Percentiles rank a stretch among this genome's conserved stretches.
Conservation (phyloP, 495 filamentous ascomycete genomes). For the Tuber umbilicatum region DNA sequence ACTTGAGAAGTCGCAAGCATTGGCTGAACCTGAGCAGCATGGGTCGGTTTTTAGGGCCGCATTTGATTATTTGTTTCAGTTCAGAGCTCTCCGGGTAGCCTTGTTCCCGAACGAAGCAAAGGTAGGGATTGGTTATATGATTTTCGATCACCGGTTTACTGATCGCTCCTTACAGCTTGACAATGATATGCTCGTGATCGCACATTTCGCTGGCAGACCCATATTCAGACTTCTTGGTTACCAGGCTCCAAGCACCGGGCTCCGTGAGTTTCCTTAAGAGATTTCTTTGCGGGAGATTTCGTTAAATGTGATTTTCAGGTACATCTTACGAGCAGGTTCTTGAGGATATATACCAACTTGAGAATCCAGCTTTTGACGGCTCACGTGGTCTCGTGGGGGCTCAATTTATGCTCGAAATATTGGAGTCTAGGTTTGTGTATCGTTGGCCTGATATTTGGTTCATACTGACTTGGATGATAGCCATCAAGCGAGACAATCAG, state of each 20-base stretch:
- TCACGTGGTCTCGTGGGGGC: slow-evolving; percentile 16
- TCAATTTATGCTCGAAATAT: slow-evolving; percentile 24
- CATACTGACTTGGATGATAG: slow-evolving; percentile 14
- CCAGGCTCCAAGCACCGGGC: slow-evolving; percentile 5
- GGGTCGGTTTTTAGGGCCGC: slow-evolving; percentile 18
- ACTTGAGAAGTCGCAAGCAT: slow-evolving; percentile 45
- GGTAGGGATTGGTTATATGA: neutral
- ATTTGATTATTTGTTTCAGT: slow-evolving; percentile 36
- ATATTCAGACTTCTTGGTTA: slow-evolving; percentile 36
- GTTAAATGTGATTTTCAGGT: slow-evolving; percentile 11
- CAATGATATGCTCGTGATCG: slow-evolving; percentile 27
- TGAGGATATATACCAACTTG: slow-evolving; percentile 28
- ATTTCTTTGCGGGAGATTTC: neutral
- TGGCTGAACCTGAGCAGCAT: neutral
- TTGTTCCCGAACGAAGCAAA: neutral
- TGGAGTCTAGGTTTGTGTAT: slow-evolving; percentile 25
- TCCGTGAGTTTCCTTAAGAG: slow-evolving; percentile 12
- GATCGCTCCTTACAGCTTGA: slow-evolving; percentile 11
- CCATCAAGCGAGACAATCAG: slow-evolving; percentile 26
- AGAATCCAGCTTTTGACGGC: neutral
- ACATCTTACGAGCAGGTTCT: slow-evolving; percentile 32
- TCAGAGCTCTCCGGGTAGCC: slow-evolving; percentile 18
- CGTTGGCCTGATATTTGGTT: neutral
- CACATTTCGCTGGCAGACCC: slow-evolving; percentile 34
- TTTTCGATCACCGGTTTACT: neutral